These are phyloP conservation scores for Phytophthora sansomeana DNA, from an alignment of 352 stramenopile species.

Conservation along the genomic window DNA sequence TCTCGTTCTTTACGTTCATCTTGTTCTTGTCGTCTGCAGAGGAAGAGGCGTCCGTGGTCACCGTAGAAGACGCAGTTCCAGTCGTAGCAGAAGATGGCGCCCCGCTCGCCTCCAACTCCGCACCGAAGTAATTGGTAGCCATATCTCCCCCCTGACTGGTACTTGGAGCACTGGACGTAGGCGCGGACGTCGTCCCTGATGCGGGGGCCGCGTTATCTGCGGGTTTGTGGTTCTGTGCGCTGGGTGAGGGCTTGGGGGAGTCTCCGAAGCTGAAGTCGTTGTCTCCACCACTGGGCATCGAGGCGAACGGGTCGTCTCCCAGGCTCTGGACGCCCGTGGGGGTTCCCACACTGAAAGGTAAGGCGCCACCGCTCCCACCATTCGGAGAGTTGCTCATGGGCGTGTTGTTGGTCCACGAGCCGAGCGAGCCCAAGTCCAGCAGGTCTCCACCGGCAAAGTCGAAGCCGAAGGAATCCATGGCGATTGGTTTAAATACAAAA, in stretches of 20 bases:
- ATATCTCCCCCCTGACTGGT: conserved; percentile 47
- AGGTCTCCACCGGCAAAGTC: conserved; percentile 80
- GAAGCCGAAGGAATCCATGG: conserved; percentile 89
- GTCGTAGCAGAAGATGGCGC: conserved; percentile 11
- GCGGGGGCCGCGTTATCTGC: conserved; percentile 4
- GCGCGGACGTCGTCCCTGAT: not conserved
- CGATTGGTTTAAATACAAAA: conserved; percentile 45
- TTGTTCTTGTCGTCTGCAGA: conserved; percentile 38
- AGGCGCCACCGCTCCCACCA: conserved; percentile 31
- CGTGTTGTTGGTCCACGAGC: conserved; percentile 72
- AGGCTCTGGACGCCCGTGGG: conserved; percentile 86
- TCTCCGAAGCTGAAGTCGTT: conserved; percentile 86
- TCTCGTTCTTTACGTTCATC: conserved; percentile 43
- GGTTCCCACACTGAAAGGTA: conserved; percentile 88
- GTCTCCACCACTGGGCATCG: conserved; percentile 49
- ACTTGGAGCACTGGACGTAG: conserved; percentile 16
- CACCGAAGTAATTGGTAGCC: conserved; percentile 70
- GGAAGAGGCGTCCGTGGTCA: conserved; percentile 25
- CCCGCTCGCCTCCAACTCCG: conserved; percentile 51
- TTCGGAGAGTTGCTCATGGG: conserved; percentile 79
- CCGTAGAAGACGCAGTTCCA: conserved; percentile 7
- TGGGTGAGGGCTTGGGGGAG: conserved; percentile 67
- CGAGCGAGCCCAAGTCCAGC: conserved; percentile 77
- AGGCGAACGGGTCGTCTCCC: conserved; percentile 75
- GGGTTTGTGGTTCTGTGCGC: conserved; percentile 25